Evolutionary conservation across 208 protist species (phyloP).

Genomic region (Crithidia sp.): DNA sequence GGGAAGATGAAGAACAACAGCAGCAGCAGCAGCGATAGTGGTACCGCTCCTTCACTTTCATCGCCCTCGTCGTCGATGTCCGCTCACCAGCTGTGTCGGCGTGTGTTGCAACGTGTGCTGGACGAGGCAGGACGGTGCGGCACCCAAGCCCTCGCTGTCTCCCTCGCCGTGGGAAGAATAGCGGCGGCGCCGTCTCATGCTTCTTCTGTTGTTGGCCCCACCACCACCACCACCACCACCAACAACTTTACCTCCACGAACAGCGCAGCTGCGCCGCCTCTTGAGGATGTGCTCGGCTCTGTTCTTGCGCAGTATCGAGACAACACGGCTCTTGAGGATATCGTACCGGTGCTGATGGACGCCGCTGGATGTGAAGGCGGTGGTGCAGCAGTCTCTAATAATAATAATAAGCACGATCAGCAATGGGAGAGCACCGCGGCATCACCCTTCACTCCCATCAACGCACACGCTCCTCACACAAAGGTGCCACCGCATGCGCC

Average conservation of each 20-base stretch:
- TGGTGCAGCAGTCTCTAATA: background rate
- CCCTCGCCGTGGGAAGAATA: slow-evolving; percentile 18
- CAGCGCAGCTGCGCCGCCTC: background rate
- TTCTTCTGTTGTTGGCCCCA: background rate
- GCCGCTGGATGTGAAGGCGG: background rate
- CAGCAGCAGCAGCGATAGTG: background rate
- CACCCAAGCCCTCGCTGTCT: slow-evolving; percentile 15
- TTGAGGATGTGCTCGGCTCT: slow-evolving; percentile 10
- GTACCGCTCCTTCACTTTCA: background rate
- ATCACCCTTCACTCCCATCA: background rate
- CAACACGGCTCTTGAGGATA: background rate
- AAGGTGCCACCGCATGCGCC: background rate
- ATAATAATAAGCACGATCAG: background rate
- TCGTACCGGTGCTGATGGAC: slow-evolving; percentile 9
- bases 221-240: no score
- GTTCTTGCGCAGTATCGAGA: background rate
- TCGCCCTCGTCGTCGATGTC: background rate
- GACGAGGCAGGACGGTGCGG: slow-evolving; percentile 14
- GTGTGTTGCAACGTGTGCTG: slow-evolving; percentile 25
- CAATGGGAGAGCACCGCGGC: background rate
- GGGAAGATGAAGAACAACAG: no score
- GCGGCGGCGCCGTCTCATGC: background rate
- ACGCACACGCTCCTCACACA: background rate
- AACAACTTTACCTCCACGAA: background rate
- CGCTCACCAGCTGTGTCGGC: slow-evolving; percentile 7